Evolutionary conservation across 163 green algal species (phyloP).

Genomic region (Scenedesmus sp.): DNA sequence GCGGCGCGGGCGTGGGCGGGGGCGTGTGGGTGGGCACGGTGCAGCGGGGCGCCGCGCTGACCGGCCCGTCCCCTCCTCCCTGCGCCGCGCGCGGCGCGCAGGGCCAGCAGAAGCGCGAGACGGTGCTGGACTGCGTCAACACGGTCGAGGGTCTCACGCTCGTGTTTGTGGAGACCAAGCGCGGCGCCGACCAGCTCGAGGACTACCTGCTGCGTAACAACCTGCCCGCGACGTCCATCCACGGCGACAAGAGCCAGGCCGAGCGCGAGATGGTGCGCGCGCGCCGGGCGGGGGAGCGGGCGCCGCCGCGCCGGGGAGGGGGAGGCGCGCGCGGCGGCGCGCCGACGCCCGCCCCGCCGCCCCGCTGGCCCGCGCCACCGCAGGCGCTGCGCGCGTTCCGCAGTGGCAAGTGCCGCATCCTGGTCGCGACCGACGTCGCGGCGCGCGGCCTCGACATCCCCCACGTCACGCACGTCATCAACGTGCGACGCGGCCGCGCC

Average conservation of each 20-base stretch:
- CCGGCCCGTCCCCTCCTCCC: too few species aligned
- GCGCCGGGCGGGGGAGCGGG: too few species aligned
- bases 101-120: conserved; percentile 87
- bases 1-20: too few species aligned
- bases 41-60: too few species aligned
- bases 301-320: too few species aligned
- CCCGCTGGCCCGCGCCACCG: neutral
- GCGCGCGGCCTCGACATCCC: conserved; percentile 98
- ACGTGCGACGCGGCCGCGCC: too few species aligned
- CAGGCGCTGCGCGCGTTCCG: conserved; percentile 94
- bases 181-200: conserved; percentile 96
- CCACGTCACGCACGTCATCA: conserved; percentile 94
- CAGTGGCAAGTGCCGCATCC: conserved; percentile 89
- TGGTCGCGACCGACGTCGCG: conserved; percentile 98
- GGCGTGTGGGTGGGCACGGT: too few species aligned
- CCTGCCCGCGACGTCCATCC: conserved; percentile 97
- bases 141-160: conserved; percentile 94
- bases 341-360: neutral
- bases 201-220: conserved; percentile 92
- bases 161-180: conserved; percentile 99
- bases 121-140: conserved; percentile 96
- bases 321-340: neutral
- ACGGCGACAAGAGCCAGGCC: conserved; percentile 96
- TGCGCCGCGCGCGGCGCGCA: conserved; percentile 80
- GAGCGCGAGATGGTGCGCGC: conserved; percentile 85